These are phyloP conservation scores for Paraurostyla sp. DNA, from an alignment of 73 alveolate genomes.

Conservation along the genomic window DNA sequence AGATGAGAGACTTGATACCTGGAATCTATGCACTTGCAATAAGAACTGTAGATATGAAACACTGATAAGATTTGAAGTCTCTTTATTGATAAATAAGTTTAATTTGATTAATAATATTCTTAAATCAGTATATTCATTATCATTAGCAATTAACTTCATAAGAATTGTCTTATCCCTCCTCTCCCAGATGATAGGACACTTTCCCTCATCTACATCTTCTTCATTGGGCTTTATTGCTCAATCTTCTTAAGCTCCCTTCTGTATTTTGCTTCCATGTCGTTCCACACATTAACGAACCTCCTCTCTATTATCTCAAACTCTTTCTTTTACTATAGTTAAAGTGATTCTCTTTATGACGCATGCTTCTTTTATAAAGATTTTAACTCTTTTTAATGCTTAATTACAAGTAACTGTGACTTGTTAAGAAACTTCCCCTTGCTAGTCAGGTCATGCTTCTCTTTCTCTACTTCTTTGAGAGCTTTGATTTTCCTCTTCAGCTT, in stretches of 20 bases:
- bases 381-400: conserved; percentile 42
- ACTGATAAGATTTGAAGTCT: neutral
- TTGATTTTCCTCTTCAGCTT: conserved; percentile 56
- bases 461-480: neutral
- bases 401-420: conserved; percentile 5
- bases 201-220: conserved; percentile 64
- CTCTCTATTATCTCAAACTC: conserved; percentile 66
- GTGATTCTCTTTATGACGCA: conserved; percentile 46
- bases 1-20: conserved; percentile 50
- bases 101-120: neutral
- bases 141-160: neutral
- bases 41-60: neutral
- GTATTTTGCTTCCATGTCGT: conserved; percentile 66
- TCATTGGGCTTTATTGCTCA: conserved; percentile 30
- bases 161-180: neutral
- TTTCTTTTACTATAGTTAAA: conserved; percentile 22
- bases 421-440: conserved; percentile 42
- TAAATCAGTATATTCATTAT: neutral
- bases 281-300: conserved; percentile 67
- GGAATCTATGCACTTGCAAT: conserved; percentile 74
- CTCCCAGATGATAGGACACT: neutral
- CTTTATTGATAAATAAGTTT: neutral
- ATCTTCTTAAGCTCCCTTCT: conserved; percentile 49
- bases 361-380: conserved; percentile 34
- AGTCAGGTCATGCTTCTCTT: conserved; percentile 11